Evolutionary conservation across 2,329 filamentous ascomycete species (phyloP).

Genomic region (Trichoderma aggressivum): DNA sequence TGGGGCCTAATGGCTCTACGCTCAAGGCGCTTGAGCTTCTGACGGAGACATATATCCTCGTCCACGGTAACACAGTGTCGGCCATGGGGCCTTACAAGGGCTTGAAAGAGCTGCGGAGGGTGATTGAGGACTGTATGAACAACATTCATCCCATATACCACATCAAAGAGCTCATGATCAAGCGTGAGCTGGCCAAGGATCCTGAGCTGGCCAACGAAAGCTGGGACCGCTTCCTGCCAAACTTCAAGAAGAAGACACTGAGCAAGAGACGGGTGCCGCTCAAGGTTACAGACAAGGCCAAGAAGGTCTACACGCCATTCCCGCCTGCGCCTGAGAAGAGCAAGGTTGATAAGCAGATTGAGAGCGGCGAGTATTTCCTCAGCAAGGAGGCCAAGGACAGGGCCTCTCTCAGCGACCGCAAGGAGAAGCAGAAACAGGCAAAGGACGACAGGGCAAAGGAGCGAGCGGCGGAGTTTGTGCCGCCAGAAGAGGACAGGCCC

Average conservation of each 20-base stretch:
- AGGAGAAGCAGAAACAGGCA: constrained; percentile 81
- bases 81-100: constrained; percentile 92
- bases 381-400: constrained; percentile 90
- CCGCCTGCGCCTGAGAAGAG: constrained; percentile 96
- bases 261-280: constrained; percentile 77
- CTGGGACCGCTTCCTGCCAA: constrained; percentile 94
- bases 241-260: constrained; percentile 92
- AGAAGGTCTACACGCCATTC: constrained; percentile 96
- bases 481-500: constrained; percentile 72
- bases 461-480: constrained; percentile 79
- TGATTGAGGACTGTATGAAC: constrained; percentile 93
- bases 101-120: constrained; percentile 83
- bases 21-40: constrained; percentile 91
- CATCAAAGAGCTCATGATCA: constrained; percentile 79
- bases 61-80: constrained; percentile 93
- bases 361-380: constrained; percentile 95
- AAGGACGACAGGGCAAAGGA: constrained; percentile 86
- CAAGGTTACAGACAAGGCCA: constrained; percentile 87
- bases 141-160: constrained; percentile 95
- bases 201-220: constrained; percentile 81
- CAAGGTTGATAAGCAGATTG: constrained; percentile 97
- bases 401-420: constrained; percentile 71
- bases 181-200: constrained; percentile 85
- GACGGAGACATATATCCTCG: constrained; percentile 87
- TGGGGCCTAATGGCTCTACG: constrained; percentile 87